Conservation (phyloP, 1,139 yeast genomes). For the Candida tetrigidarum region DNA sequence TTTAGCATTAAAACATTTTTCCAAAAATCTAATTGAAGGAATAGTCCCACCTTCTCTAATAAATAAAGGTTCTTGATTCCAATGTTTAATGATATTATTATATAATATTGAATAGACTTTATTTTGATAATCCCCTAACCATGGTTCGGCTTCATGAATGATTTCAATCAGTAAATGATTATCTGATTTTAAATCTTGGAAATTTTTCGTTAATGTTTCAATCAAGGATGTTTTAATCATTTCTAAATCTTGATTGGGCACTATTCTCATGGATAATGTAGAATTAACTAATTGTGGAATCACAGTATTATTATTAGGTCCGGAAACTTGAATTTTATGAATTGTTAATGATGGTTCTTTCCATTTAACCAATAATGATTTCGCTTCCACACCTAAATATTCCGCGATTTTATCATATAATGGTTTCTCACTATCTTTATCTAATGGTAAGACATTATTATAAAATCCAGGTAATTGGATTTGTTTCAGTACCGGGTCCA, state of each 20-base stretch:
- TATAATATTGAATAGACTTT: constrained; percentile 69
- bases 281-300: constrained; percentile 85
- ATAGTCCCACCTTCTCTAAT: constrained; percentile 98
- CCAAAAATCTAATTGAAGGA: constrained; percentile 86
- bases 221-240: constrained; percentile 57
- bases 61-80: constrained; percentile 77
- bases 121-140: constrained; percentile 89
- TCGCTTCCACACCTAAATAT: constrained; percentile 41
- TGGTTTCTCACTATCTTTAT: constrained; percentile 56
- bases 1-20: constrained; percentile 78
- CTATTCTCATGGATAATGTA: constrained; percentile 79
- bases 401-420: constrained; percentile 66
- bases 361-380: constrained; percentile 83
- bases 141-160: constrained; percentile 90
- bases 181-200: constrained; percentile 49
- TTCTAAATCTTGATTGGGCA: constrained; percentile 81
- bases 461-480: constrained; percentile 74
- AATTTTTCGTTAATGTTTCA: constrained; percentile 42
- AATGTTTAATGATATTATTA: constrained; percentile 60
- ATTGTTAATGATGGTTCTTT: constrained; percentile 87
- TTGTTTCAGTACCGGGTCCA: constrained; percentile 56
- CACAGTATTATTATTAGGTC: constrained; percentile 88
- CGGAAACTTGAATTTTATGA: constrained; percentile 86
- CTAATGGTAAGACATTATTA: constrained; percentile 61
- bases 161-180: constrained; percentile 65